Evolutionary conservation across 352 stramenopile species (phyloP).

Genomic region (Phytophthora syringae): DNA sequence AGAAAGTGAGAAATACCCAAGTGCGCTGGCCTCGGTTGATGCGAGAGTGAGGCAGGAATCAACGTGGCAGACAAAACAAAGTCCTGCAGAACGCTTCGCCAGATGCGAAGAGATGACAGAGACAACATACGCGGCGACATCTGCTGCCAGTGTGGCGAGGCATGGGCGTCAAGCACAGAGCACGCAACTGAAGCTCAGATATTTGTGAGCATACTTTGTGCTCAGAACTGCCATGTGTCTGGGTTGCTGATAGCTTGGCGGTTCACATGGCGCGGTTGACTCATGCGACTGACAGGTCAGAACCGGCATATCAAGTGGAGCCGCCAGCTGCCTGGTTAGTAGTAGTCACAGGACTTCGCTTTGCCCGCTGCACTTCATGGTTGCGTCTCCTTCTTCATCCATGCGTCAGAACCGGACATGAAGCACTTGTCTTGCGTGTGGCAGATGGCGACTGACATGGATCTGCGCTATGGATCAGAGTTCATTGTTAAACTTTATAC

Average conservation of each 20-base stretch:
- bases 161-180: neutral
- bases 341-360: slow-evolving; percentile 7
- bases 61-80: neutral
- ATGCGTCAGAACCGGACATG: slow-evolving; percentile 13
- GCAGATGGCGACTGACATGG: slow-evolving; percentile 2
- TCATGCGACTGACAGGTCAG: slow-evolving; percentile 1
- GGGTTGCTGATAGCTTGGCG: slow-evolving; percentile 16
- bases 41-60: slow-evolving; percentile 13
- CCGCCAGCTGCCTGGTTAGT: slow-evolving; percentile 2
- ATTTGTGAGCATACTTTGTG: slow-evolving; percentile 21
- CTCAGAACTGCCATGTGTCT: slow-evolving; percentile 33
- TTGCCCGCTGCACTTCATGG: neutral
- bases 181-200: slow-evolving; percentile 16
- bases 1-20: slow-evolving; percentile 13
- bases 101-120: slow-evolving; percentile 1
- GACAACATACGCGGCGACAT: slow-evolving; percentile 17
- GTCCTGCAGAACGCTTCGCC: neutral
- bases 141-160: slow-evolving; percentile 14
- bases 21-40: slow-evolving; percentile 10
- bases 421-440: neutral
- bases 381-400: neutral
- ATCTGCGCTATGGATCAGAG: too few species aligned
- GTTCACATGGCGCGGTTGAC: slow-evolving; percentile 7
- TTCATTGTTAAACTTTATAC: neutral
- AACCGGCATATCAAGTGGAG: slow-evolving; percentile 5